Evolutionary conservation across 1,284 basidiomycete species (phyloP), one percentile per base, ranked within the genome.

Genomic region (Mycena citricolor): DNA sequence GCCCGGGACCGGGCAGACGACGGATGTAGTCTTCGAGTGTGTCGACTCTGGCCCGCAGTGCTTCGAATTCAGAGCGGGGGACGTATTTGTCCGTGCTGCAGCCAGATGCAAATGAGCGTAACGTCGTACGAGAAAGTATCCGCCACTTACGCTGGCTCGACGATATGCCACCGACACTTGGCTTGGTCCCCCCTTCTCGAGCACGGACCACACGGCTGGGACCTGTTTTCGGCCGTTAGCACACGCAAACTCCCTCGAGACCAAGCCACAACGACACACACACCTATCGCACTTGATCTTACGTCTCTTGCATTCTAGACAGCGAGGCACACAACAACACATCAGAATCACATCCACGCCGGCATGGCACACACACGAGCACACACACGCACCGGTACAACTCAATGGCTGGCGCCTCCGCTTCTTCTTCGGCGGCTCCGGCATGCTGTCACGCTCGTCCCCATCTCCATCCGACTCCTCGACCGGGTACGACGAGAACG

Each of bases 351-450:
- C 23, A 28, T 26, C 17, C 25, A 20, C 33, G 17, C 25, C 48
- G 49, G 58, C 45, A 59, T 21, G 14, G 42, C 30, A 42, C 42
- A 48, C 35, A 31, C 41, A 44, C 29, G 39, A 44, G 43, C 23
- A n/a, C 22, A 19, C 36, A 35, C 43, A 67, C 76, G 68, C 61
- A 86, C 85, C 85, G 44, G 85, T 87, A 63, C 85, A 87, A 57
- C 84, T 87, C 55, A 87, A 63, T 28, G 84, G 83, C 58, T 87
- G 85, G 42, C 85, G 67, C 42, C 84, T 70, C 39, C 85, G 70
- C 62, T 84, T 86, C 75, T 86, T 86, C 69, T 86, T 86, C 22
- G 78, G 81, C 10, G 77, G 81, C 32, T 46, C 43, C 26, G 14
- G 16, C 5, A 20, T 38, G 17, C 70, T 72, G 33, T 79, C 74